Evolutionary conservation across 176 grass and related monocot genomes (phyloP).

Genomic region (Otatea glauca): DNA sequence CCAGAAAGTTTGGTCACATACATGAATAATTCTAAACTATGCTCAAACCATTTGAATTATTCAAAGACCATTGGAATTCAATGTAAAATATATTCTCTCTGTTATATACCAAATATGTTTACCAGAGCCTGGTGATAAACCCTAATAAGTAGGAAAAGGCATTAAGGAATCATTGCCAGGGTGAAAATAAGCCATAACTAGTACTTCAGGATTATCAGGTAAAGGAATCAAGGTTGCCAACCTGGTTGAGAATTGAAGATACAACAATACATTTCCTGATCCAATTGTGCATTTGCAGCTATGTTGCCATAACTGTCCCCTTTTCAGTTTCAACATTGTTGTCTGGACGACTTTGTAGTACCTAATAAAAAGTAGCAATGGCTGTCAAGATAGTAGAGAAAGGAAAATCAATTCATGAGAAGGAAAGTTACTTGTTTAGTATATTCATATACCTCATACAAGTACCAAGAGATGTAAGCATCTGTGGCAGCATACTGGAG

Average conservation of each 20-base stretch:
- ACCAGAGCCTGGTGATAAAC: neutral
- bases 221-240: constrained; percentile 4
- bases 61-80: neutral
- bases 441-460: constrained; percentile 68
- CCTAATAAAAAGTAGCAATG: constrained; percentile 46
- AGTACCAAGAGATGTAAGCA: constrained; percentile 90
- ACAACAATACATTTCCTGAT: neutral
- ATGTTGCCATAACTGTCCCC: constrained; percentile 8
- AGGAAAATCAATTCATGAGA: constrained; percentile 27
- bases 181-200: neutral
- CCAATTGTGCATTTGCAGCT: constrained; percentile 15
- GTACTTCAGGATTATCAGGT: neutral
- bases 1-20: neutral
- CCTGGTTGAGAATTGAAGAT: constrained; percentile 49
- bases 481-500: constrained; percentile 94
- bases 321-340: constrained; percentile 42
- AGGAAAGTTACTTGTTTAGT: constrained; percentile 16
- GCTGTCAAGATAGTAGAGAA: constrained; percentile 1
- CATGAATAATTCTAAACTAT: neutral
- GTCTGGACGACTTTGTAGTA: constrained; percentile 57
- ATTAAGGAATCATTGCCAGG: neutral
- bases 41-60: neutral
- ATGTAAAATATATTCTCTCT: neutral
- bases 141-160: neutral
- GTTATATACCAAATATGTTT: neutral